phyloP scores from a whole-genome alignment of 345 rosid genomes.

The Angophora floribunda region DNA sequence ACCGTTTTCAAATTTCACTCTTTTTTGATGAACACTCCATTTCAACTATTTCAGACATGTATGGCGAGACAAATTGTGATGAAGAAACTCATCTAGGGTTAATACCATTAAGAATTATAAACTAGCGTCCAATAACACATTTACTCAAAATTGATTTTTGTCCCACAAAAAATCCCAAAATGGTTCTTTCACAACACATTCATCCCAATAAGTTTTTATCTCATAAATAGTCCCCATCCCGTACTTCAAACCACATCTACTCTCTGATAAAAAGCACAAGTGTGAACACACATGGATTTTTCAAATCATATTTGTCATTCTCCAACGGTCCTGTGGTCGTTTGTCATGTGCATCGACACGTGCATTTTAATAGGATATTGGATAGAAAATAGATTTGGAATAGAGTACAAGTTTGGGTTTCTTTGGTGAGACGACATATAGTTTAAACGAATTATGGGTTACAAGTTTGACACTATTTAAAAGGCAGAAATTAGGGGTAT shows the following conservation, averaged over 20 bases:
- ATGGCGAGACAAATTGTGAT: neutral
- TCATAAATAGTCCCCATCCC: rapidly evolving
- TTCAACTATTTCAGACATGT: neutral
- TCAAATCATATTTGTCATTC: neutral
- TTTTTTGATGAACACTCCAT: neutral
- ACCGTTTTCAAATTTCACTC: neutral
- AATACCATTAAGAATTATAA: neutral
- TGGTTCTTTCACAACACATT: neutral
- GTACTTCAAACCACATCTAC: neutral
- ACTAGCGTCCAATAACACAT: neutral
- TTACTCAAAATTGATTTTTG: too few relatives aligned
- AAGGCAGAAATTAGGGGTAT: neutral
- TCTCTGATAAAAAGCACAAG: neutral
- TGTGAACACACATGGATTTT: neutral
- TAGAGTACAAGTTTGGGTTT: neutral
- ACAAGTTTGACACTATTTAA: neutral
- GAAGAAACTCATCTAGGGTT: neutral
- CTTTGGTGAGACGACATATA: neutral
- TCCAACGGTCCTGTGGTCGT: neutral
- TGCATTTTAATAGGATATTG: neutral
- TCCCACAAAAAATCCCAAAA: too few relatives aligned
- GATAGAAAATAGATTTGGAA: neutral
- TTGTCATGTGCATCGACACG: neutral
- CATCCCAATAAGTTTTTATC: neutral
- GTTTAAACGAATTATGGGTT: neutral